Percentiles rank a stretch among this genome's conserved stretches.
Evolutionary conservation across 2,329 filamentous ascomycete species (phyloP).

Genomic region (Fusarium circinatum): DNA sequence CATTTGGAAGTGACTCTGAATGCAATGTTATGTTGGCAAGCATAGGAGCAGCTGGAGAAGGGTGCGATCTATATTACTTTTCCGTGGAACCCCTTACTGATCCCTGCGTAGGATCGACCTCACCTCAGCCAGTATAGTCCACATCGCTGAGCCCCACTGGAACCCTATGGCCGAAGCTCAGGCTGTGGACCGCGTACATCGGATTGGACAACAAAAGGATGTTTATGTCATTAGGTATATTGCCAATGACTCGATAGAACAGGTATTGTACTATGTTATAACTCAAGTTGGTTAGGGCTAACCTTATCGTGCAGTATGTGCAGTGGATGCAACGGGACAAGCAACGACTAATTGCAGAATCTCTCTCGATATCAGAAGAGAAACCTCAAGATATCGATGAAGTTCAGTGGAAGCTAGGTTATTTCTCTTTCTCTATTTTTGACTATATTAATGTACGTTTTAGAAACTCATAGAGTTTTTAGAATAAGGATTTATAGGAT

Average conservation of each 20-base stretch:
- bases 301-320: neutral
- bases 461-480: neutral
- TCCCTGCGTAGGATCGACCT: neutral
- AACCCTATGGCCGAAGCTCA: neutral
- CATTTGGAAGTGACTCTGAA: neutral
- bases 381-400: neutral
- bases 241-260: neutral
- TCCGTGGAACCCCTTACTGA: neutral
- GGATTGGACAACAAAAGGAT: neutral
- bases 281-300: neutral
- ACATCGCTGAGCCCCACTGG: neutral
- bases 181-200: neutral
- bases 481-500: neutral
- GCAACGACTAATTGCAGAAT: neutral
- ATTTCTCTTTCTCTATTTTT: neutral
- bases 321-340: neutral
- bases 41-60: slow-evolving; percentile 1
- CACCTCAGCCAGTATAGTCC: neutral
- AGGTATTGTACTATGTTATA: neutral
- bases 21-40: neutral
- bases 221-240: neutral
- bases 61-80: neutral
- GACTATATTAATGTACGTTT: neutral
- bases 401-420: neutral
- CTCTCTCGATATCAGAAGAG: neutral